These are phyloP conservation scores for Annulohypoxylon bovei DNA, from an alignment of 495 filamentous ascomycete genomes.

Conservation along the genomic window DNA sequence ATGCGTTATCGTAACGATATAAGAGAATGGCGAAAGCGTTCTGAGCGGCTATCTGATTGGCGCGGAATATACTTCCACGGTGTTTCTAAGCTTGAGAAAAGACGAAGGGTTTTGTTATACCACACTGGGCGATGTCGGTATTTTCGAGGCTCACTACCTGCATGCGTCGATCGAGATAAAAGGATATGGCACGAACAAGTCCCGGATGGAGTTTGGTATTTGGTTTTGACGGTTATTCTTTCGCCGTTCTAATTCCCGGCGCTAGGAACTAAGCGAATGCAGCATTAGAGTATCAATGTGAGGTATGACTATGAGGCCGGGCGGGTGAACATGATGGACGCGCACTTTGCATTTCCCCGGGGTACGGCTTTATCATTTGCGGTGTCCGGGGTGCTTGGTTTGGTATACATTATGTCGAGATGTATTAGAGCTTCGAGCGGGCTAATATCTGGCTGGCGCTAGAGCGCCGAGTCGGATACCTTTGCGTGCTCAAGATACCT, in stretches of 20 bases:
- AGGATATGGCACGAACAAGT: neutral
- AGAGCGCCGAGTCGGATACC: neutral
- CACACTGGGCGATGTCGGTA: neutral
- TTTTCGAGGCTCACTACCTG: neutral
- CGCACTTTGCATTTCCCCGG: neutral
- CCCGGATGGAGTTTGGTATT: neutral
- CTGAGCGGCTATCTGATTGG: neutral
- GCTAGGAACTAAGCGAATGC: slow-evolving; percentile 1
- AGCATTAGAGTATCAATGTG: slow-evolving; percentile 25
- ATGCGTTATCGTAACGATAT: neutral
- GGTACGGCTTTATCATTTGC: slow-evolving; percentile 9
- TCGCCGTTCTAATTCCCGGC: neutral
- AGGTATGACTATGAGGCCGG: slow-evolving; percentile 15
- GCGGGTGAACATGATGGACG: neutral
- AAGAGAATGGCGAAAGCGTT: neutral
- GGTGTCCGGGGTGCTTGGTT: slow-evolving; percentile 7
- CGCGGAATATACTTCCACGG: neutral
- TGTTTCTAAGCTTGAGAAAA: neutral
- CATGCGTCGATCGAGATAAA: neutral
- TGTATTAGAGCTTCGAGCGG: slow-evolving; percentile 1
- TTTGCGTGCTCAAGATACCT: neutral
- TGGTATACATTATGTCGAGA: slow-evolving; percentile 17
- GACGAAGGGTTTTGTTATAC: neutral
- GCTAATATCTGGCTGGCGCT: neutral
- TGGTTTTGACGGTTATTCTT: slow-evolving; percentile 9